Evolutionary conservation across 2,329 filamentous ascomycete species (phyloP), one percentile per base, ranked within the genome.

Genomic region (Coccinonectria pachysandricola): DNA sequence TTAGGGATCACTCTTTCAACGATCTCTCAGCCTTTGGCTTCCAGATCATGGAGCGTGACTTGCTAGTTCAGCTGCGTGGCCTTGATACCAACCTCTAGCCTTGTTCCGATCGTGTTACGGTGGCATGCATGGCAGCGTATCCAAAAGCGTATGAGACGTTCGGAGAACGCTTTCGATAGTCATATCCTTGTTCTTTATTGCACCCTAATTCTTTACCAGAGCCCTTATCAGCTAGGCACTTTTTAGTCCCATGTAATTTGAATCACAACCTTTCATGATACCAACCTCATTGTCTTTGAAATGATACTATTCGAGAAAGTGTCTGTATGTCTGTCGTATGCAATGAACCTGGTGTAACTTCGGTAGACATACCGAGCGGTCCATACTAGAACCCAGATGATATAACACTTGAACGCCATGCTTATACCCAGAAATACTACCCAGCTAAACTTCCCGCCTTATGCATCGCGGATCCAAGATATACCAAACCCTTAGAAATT

Each of bases 191-290:
- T 52, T 40, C 45, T 53, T 48, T 46, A 35, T 45, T 41, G 42
- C 42, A 44, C 40, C 36, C 45, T n/a, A n/a, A n/a, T n/a, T n/a
- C n/a, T 48, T 45, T 43, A 48, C 42, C 45, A 43, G 46, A 50
- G 41, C 40, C 47, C 42, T 45, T 46, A 35, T 42, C 48, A 50
- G 51, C 48, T 49, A 49, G 49, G 45, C 45, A 49, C 35, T 43
- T 50, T 49, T 54, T 60, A 60, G 55, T 55, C 51, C 49, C 52
- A 62, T 63, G 59, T 65, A 64, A 64, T 55, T 52, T n/a, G 40
- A 53, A 38, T 60, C 55, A 48, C 48, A 52, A 49, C 27, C 35
- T 43, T 44, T 42, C 54, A 52, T 59, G 60, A 65, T 65, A 65
- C 59, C 60, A 64, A 45, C 50, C 53, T 31, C n/a, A 23, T 27